phyloP scores from a whole-genome alignment of 345 rosid species.

The Kernera saxatilis region DNA sequence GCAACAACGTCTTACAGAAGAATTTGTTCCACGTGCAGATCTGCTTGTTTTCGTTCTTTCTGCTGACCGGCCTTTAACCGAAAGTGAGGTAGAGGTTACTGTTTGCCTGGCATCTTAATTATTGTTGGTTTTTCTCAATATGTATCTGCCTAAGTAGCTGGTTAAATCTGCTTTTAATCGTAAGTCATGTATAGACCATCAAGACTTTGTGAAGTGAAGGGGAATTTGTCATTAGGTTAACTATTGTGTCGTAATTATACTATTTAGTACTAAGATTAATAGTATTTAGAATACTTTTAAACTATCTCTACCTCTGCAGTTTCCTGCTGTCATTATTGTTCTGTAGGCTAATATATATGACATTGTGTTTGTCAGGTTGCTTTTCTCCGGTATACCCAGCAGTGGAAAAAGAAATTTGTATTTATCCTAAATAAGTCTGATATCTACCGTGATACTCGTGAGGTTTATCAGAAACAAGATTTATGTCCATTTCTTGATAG shows the following conservation, averaged over 20 bases:
- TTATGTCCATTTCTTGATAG: conserved; percentile 5
- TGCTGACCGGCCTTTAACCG: conserved; percentile 93
- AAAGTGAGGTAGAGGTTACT: conserved; percentile 74
- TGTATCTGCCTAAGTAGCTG: conserved; percentile 2
- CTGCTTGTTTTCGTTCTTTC: conserved; percentile 92
- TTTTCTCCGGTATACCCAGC: conserved; percentile 88
- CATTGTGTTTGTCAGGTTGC: conserved; percentile 50
- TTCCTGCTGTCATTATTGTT: not conserved
- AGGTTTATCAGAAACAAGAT: conserved; percentile 45
- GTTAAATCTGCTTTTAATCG: not conserved
- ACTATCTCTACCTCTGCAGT: not conserved
- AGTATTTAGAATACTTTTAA: not conserved
- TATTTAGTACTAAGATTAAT: not conserved
- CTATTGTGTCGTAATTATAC: not conserved
- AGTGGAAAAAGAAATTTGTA: conserved; percentile 93
- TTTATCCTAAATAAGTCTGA: conserved; percentile 91
- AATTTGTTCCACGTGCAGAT: conserved; percentile 92
- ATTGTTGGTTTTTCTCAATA: conserved; percentile 6
- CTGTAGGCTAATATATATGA: conserved; percentile 9
- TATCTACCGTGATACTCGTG: conserved; percentile 66
- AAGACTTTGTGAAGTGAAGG: conserved; percentile 7
- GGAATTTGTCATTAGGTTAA: not conserved
- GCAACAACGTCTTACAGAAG: conserved; percentile 94
- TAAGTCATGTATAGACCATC: conserved; percentile 7
- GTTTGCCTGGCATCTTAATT: not conserved